Conservation (phyloP, 108 stramenopile genomes). For the Stephanodiscus triporus region DNA sequence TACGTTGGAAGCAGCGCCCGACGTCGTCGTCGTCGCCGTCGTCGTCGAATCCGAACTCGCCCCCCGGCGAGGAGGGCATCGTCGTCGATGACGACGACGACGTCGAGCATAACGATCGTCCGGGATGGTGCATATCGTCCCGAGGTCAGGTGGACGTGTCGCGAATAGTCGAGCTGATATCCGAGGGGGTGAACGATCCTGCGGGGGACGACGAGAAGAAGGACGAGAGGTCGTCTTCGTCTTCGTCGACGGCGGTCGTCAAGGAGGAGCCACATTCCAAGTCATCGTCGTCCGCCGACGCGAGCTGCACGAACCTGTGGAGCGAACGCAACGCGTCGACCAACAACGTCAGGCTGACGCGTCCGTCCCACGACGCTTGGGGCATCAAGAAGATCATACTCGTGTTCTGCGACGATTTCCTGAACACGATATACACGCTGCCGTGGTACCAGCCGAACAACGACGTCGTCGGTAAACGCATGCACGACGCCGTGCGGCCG, state of each 20-base stretch:
- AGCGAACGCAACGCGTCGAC: conserved; percentile 68
- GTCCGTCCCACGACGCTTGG: conserved; percentile 96
- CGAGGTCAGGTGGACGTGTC: conserved; percentile 71
- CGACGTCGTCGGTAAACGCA: conserved; percentile 33
- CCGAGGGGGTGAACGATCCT: conserved; percentile 68
- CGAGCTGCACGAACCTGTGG: conserved; percentile 80
- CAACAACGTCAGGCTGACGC: conserved; percentile 83
- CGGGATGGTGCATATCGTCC: conserved; percentile 61
- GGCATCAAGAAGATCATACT: conserved; percentile 96
- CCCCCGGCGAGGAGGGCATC: too few species aligned
- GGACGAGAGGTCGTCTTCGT: too few species aligned
- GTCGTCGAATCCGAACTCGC: conserved; percentile 18
- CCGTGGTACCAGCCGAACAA: conserved; percentile 83
- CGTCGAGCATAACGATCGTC: conserved; percentile 10
- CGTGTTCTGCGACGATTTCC: conserved; percentile 96
- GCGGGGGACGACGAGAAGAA: not conserved
- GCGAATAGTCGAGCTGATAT: conserved; percentile 60
- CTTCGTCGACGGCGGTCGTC: not conserved
- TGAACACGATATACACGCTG: conserved; percentile 83
- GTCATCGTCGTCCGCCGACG: too few species aligned
- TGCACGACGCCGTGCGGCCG: conserved; percentile 75
- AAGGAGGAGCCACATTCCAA: conserved; percentile 3
- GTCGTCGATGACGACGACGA: not conserved
- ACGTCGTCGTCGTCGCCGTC: conserved; percentile 40
- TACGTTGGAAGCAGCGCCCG: conserved; percentile 57